Base-by-base conservation (phyloP, 805 yeast species). In the Danielia oregonensis region DNA sequence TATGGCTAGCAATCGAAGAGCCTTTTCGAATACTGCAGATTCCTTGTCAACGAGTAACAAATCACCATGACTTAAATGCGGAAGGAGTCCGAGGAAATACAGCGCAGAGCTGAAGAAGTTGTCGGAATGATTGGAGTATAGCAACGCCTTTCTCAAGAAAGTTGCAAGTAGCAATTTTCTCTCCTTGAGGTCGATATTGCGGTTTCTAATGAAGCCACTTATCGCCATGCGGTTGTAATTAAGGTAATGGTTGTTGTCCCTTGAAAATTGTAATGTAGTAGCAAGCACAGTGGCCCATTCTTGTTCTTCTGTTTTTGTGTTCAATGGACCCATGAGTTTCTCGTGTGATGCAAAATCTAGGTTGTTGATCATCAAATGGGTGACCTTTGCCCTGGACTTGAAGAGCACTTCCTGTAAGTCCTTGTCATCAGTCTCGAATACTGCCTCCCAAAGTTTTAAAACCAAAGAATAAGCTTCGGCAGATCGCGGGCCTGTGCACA, bases 301-400 rank as follows among this genome's bases (percentile, higher is more conserved):
- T 33, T 32, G 0, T 17, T 26, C 15, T 16, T 29, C 24, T 21
- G 22, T n/a, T 17, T 24, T 17, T 21, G 33, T 4, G 9, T n/a
- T 13, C n/a, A 54, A 26, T 5, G 61, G 59, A 8, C 31, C 30
- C 11, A 58, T 41, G 11, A 43, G 16, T 6, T 23, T 21, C 27
- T 36, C 40, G 37, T 62, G 63, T 5, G 50, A 26, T 7, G 39
- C 33, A 37, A 48, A 59, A 21, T 50, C 51, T 24, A 51, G 47
- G 6, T 48, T 42, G 32, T 61, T 61, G 33, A 61, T 54, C 37
- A 58, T 37, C n/a, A 50, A 32, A 29, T 60, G 59, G 12, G 52
- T 41, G 24, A 63, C 36, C 3, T 34, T 36, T 22, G 51, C 52
- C 36, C 52, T 51, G 18, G 48, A 37, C 4, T 32, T 22, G 8